These are phyloP conservation scores for Ceraceosorus guamensis DNA, from an alignment of 1,284 basidiomycete genomes.

Conservation along the genomic window DNA sequence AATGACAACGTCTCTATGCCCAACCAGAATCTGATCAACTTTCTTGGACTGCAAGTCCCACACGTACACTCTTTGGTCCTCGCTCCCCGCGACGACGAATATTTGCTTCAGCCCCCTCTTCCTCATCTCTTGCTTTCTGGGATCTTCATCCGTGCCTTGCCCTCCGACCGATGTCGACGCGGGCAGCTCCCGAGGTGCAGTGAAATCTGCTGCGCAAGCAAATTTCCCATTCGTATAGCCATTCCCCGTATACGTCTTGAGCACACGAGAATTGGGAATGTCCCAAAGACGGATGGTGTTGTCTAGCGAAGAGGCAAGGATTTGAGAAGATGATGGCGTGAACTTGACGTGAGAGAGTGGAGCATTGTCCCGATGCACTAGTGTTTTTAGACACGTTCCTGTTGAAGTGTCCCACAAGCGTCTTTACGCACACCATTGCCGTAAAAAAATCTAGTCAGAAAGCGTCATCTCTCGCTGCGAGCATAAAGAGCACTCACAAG, in stretches of 20 bases:
- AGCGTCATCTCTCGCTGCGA: not conserved
- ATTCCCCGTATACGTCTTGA: conserved; percentile 85
- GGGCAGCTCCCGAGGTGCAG: not conserved
- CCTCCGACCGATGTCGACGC: not conserved
- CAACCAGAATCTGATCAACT: conserved; percentile 66
- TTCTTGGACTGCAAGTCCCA: conserved; percentile 85
- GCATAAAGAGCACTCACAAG: conserved; percentile 59
- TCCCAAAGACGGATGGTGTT: conserved; percentile 90
- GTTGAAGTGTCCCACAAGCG: conserved; percentile 80
- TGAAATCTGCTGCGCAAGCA: conserved; percentile 47
- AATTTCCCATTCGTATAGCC: conserved; percentile 63
- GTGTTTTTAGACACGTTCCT: conserved; percentile 91
- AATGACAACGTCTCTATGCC: conserved; percentile 58
- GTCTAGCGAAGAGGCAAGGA: conserved; percentile 82
- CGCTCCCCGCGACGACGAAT: conserved; percentile 71
- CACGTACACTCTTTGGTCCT: conserved; percentile 76
- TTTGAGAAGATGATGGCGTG: conserved; percentile 80
- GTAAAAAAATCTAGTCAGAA: not conserved
- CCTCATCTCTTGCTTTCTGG: not conserved
- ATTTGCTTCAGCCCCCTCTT: conserved; percentile 22
- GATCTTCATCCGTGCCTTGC: not conserved
- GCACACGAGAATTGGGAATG: conserved; percentile 77
- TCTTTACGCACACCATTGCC: conserved; percentile 4
- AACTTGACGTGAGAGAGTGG: conserved; percentile 81
- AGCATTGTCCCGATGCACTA: conserved; percentile 91